These are phyloP conservation scores for Rhizopogon vulgaris DNA, from an alignment of 768 basidiomycete species.

Conservation along the genomic window DNA sequence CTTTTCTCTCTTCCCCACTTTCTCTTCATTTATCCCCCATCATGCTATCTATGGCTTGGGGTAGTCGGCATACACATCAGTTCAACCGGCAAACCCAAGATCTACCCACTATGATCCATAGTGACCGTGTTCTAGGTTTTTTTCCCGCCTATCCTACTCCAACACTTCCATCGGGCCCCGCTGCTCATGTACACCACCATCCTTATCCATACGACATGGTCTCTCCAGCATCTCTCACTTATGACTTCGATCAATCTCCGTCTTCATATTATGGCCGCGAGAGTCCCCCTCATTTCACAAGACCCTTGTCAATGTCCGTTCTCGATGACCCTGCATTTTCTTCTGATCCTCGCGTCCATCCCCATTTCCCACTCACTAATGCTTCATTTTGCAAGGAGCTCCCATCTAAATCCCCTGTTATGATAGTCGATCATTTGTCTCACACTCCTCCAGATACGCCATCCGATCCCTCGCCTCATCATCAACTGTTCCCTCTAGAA, in stretches of 20 bases:
- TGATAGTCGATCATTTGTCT: conserved; percentile 12
- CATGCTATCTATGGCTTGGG: conserved; percentile 12
- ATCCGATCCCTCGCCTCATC: not conserved
- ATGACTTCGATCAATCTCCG: conserved; percentile 4
- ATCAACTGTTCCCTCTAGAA: not conserved
- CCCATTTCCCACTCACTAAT: conserved; percentile 26
- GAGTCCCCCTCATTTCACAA: conserved; percentile 6
- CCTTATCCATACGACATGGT: conserved; percentile 4
- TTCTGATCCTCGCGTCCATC: conserved; percentile 46
- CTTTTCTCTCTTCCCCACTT: not conserved
- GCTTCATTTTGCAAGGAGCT: conserved; percentile 12
- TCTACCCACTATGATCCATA: not conserved
- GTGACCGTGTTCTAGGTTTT: conserved; percentile 2
- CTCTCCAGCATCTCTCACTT: conserved; percentile 2
- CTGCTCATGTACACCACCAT: not conserved
- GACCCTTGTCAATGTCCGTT: conserved; percentile 21
- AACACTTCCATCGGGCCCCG: conserved; percentile 1
- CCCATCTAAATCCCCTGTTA: conserved; percentile 23
- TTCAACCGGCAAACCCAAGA: not conserved
- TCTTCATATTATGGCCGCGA: not conserved
- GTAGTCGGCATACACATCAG: conserved; percentile 6
- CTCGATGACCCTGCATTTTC: conserved; percentile 57
- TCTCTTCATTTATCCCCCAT: not conserved
- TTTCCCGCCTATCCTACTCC: not conserved
- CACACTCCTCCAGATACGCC: conserved; percentile 2